phyloP scores from a whole-genome alignment of 164 flowering plant species.

The Taxillus chinensis region DNA sequence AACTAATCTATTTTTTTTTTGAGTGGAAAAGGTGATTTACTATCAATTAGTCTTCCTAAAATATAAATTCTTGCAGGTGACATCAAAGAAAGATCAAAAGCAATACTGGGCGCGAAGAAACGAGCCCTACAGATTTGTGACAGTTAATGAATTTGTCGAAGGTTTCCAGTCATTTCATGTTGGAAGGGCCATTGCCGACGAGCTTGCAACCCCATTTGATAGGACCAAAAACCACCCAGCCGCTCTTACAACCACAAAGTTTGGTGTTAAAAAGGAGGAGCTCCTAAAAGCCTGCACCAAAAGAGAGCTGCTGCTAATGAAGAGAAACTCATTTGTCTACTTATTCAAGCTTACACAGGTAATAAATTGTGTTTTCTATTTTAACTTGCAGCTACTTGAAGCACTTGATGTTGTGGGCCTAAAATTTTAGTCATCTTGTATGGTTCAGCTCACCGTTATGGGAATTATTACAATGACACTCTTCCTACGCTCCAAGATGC shows the following conservation, averaged over 20 bases:
- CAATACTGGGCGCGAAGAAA: slow-evolving; percentile 48
- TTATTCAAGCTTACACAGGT: slow-evolving; percentile 30
- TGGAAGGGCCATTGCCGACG: slow-evolving; percentile 32
- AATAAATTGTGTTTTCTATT: background rate
- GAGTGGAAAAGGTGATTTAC: background rate
- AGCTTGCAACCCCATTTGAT: slow-evolving; percentile 42
- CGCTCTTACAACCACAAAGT: slow-evolving; percentile 33
- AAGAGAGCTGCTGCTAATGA: slow-evolving; percentile 44
- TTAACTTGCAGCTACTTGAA: background rate
- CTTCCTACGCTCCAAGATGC: slow-evolving; percentile 1
- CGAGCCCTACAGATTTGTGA: slow-evolving; percentile 34
- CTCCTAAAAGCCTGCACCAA: slow-evolving; percentile 34
- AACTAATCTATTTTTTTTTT: background rate
- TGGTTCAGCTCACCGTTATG: background rate
- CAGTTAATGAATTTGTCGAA: slow-evolving; percentile 39
- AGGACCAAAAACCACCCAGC: slow-evolving; percentile 46
- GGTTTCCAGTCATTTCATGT: slow-evolving; percentile 50
- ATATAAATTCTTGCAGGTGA: slow-evolving; percentile 26
- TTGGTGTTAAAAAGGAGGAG: slow-evolving; percentile 34
- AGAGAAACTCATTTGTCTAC: slow-evolving; percentile 50
- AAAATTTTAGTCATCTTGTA: background rate
- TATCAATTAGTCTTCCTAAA: background rate
- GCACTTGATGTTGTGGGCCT: too few species aligned
- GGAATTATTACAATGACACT: slow-evolving; percentile 2
- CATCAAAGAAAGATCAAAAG: slow-evolving; percentile 55